A percentile compares a stretch with the other conserved stretches of the same genome.
These are phyloP conservation scores for Fusarium virguliforme DNA, from an alignment of 2,329 filamentous ascomycete species.

Conservation along the genomic window DNA sequence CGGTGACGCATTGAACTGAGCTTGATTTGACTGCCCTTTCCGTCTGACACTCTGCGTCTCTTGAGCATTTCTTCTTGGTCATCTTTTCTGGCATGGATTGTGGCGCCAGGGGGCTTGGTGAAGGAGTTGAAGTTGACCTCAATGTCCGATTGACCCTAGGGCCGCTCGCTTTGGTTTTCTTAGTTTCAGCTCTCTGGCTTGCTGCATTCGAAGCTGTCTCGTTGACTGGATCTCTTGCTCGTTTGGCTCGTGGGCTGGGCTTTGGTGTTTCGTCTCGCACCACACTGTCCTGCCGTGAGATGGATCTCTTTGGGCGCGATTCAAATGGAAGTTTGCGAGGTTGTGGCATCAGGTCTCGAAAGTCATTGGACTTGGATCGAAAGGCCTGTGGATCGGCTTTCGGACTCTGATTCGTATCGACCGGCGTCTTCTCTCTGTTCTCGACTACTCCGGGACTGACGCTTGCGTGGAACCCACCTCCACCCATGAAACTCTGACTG, in stretches of 20 bases:
- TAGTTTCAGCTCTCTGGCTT: not conserved
- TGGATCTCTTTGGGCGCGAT: slow-evolving; percentile 9
- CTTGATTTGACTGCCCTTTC: not conserved
- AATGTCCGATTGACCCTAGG: not conserved
- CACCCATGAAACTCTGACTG: not conserved
- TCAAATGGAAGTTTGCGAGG: slow-evolving; percentile 54
- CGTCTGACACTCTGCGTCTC: slow-evolving; percentile 38
- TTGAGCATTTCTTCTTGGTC: not conserved
- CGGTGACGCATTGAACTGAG: not conserved
- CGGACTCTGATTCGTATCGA: not conserved
- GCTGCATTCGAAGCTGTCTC: not conserved
- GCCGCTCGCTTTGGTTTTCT: not conserved
- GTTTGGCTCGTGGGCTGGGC: not conserved
- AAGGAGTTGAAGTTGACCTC: not conserved
- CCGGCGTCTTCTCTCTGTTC: not conserved
- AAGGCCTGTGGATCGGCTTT: not conserved
- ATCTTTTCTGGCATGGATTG: not conserved
- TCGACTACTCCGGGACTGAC: not conserved
- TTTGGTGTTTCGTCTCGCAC: not conserved
- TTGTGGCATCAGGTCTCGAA: slow-evolving; percentile 52
- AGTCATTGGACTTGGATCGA: slow-evolving; percentile 25
- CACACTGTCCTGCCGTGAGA: not conserved
- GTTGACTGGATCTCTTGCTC: not conserved
- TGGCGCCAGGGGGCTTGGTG: not conserved
- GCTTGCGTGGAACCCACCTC: not conserved